Conservation (phyloP, 1,139 yeast genomes). For the Geotrichum australiense region DNA sequence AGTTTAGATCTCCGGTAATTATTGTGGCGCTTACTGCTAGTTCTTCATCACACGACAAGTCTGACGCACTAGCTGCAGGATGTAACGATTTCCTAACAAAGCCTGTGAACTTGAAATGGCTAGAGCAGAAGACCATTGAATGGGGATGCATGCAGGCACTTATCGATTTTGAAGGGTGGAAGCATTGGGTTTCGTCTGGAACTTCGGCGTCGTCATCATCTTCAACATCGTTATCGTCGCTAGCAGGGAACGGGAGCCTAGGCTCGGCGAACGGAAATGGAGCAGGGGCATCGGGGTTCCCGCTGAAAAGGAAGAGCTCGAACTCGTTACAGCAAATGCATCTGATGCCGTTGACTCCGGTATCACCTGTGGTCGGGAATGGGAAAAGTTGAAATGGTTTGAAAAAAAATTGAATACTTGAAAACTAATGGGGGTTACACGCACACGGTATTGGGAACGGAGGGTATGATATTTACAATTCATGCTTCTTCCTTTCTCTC, state of each 20-base stretch:
- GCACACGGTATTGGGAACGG: too few species aligned
- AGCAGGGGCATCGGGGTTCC: neutral
- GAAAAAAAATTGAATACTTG: too few species aligned
- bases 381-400: neutral
- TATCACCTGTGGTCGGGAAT: conserved; percentile 7
- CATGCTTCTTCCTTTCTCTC: too few species aligned
- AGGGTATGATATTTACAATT: too few species aligned
- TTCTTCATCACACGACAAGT: conserved; percentile 77
- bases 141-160: conserved; percentile 95
- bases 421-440: too few species aligned
- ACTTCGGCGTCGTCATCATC: conserved; percentile 6
- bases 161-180: conserved; percentile 95
- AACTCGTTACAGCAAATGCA: too few species aligned
- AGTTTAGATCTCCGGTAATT: conserved; percentile 84
- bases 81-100: conserved; percentile 96
- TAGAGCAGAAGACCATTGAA: conserved; percentile 87
- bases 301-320: neutral
- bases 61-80: conserved; percentile 91
- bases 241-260: neutral
- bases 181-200: conserved; percentile 56
- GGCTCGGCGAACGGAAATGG: neutral
- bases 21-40: conserved; percentile 95
- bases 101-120: conserved; percentile 92
- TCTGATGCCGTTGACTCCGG: conserved; percentile 11
- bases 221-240: neutral